A percentile compares a stretch with the other conserved stretches of the same genome.
These are phyloP conservation scores for Nannizzia gypsea DNA, from an alignment of 2,329 filamentous ascomycete genomes.

Conservation along the genomic window DNA sequence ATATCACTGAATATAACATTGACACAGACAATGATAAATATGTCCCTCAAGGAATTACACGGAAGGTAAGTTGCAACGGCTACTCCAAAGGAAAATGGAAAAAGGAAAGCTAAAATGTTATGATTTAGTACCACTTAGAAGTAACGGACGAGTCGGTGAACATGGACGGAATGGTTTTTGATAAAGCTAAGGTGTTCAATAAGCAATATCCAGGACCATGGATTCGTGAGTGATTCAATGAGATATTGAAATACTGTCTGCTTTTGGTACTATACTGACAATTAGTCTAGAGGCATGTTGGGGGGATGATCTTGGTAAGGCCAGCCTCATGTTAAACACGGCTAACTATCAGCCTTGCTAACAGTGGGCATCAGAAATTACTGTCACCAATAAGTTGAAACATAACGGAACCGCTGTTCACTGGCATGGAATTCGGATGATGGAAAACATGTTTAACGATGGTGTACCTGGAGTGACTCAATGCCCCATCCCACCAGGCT, in stretches of 20 bases:
- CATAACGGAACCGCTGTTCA: conserved; percentile 16
- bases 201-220: conserved; percentile 12
- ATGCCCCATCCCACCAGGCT: conserved; percentile 28
- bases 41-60: conserved; percentile 9
- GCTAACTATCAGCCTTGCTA: neutral
- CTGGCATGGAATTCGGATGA: conserved; percentile 25
- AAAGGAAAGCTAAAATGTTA: neutral
- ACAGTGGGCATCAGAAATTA: conserved; percentile 8
- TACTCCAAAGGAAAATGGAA: neutral
- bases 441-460: conserved; percentile 23
- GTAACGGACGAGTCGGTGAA: conserved; percentile 10
- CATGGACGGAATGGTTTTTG: conserved; percentile 10
- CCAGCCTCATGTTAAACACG: neutral
- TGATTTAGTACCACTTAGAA: conserved; percentile 8
- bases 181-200: conserved; percentile 11
- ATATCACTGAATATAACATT: conserved; percentile 8
- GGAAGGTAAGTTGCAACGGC: conserved; percentile 5
- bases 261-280: conserved; percentile 1
- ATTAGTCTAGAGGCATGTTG: conserved; percentile 10
- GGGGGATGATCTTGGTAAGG: conserved; percentile 12
- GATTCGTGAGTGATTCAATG: conserved; percentile 9
- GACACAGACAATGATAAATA: conserved; percentile 12
- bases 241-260: neutral
- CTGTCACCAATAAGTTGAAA: conserved; percentile 10
- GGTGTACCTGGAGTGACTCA: conserved; percentile 27